Base-by-base conservation (phyloP, 2,329 filamentous ascomycete species). In the Xylariaceae sp. region DNA sequence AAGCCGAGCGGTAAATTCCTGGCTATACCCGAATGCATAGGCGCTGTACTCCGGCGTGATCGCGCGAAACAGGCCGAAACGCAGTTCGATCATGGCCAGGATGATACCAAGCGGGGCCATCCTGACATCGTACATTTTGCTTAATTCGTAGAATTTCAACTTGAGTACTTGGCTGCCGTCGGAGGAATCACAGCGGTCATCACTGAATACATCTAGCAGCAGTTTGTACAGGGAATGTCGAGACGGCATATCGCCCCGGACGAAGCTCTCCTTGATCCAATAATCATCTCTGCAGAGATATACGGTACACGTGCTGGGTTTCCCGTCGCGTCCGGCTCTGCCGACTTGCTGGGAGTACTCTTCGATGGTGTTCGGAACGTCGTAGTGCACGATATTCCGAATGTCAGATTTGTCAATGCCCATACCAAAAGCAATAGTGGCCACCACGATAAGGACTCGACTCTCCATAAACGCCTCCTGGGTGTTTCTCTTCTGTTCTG, bases 401-500 rank as follows among this genome's bases (percentile, higher is more conserved):
- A 83, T 81, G 47, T 79, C 72, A 35, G 72, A 56, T 57, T 83
- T 83, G 62, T 83, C 80, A 19, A 83, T 81, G 0, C 80, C 80
- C 80, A 83, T 83, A 0, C 80, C 80, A 49, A 83, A 83, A 1
- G 80, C 80, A 41, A 82, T 81, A 0, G 80, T 83, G 2, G 79
- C 78, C 19, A 78, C 74, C 9, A 80, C 74, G 30, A 79, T 74
- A n/a, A 71, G 63, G 32, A 76, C 66, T 27, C 71, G 65, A 1
- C 69, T 71, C 0, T 68, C 66, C 76, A 81, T 79, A 52, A 81
- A 82, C 6, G 72, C 68, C 2, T 81, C 78, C 58, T 83, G 80
- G 2, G 78, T 65, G 2, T 68, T 44, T 1, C 66, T 71, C 64
- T 81, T 81, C 1, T 66, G 60, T 1, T 73, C 71, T 0, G 70